Base-by-base conservation (phyloP, 1,284 basidiomycete genomes). In the Chalciporus sp. region DNA sequence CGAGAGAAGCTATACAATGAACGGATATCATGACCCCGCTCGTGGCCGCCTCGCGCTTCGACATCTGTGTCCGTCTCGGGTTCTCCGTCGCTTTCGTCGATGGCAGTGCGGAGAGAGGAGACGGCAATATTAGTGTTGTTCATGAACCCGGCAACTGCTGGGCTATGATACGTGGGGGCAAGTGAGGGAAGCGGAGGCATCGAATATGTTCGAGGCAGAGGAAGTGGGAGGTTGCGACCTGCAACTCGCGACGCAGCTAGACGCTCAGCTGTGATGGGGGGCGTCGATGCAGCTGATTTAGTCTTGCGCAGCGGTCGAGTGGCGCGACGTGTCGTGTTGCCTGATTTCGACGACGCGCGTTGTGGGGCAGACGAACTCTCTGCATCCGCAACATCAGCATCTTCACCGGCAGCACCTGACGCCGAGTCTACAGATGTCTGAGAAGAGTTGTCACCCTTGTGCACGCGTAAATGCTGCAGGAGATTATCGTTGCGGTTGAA, bases 401-500 rank as follows among this genome's bases (percentile, higher is more conserved):
- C 72, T 23, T 71, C 70, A 28, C 61, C 57, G 12, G 67, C 42
- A 28, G 50, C 58, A 37, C 65, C 66, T 35, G 63, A 37, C 2
- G 58, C 51, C 41, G 71, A 68, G 51, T 72, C 68, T 31, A 71
- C 41, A 16, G 72, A 72, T 0, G 69, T 74, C 54, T 73, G 70
- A 23, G 69, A 74, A 46, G 70, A 74, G 47, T 49, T 71, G 47
- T 69, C 68, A 39, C 71, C 76, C 64, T 81, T 78, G 72, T 84
- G 82, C 35, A 84, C 79, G 47, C 80, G 79, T 74, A 83, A 74
- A 64, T 84, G 82, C 64, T 82, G 80, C 42, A 77, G 75, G 29
- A 86, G 76, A 65, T 87, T 87, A 60, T 87, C 85, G 59, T 83
- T 82, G 47, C 85, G 76, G 57, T 81, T 83, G 61, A 87, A 86